Conservation (phyloP, 2,329 filamentous ascomycete species). For the Stachybotrys chlorohalonatus region DNA sequence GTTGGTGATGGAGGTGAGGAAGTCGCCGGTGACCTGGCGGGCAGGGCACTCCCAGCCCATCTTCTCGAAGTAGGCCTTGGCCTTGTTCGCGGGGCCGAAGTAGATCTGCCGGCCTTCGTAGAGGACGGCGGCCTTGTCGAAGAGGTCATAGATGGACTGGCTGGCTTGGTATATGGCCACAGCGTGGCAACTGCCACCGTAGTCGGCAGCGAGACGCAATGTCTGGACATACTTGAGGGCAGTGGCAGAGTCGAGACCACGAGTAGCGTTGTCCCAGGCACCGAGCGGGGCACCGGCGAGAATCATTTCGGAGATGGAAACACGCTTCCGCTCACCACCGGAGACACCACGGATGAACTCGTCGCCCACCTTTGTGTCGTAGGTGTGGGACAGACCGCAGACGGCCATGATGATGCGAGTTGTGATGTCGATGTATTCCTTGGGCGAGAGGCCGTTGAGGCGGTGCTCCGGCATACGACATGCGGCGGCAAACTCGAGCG, state of each 20-base stretch:
- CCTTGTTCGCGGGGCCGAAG: conserved; percentile 51
- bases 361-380: conserved; percentile 59
- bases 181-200: conserved; percentile 49
- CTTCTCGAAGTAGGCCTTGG: conserved; percentile 54
- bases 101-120: conserved; percentile 58
- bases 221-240: conserved; percentile 53
- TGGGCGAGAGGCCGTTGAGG: conserved; percentile 29
- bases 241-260: conserved; percentile 57
- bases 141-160: conserved; percentile 59
- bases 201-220: conserved; percentile 53
- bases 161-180: conserved; percentile 63
- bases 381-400: conserved; percentile 49
- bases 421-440: conserved; percentile 35
- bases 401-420: conserved; percentile 46
- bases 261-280: conserved; percentile 60
- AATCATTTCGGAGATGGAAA: conserved; percentile 58
- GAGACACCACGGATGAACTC: conserved; percentile 58
- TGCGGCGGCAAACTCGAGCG: conserved; percentile 58
- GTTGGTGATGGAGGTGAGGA: conserved; percentile 55
- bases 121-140: conserved; percentile 61
- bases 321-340: conserved; percentile 60
- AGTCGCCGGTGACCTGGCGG: conserved; percentile 57
- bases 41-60: conserved; percentile 54
- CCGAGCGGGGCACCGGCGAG: conserved; percentile 48
- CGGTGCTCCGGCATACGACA: conserved; percentile 45